These are phyloP conservation scores for Pythium utonaiense DNA, from an alignment of 352 stramenopile species.

Conservation along the genomic window DNA sequence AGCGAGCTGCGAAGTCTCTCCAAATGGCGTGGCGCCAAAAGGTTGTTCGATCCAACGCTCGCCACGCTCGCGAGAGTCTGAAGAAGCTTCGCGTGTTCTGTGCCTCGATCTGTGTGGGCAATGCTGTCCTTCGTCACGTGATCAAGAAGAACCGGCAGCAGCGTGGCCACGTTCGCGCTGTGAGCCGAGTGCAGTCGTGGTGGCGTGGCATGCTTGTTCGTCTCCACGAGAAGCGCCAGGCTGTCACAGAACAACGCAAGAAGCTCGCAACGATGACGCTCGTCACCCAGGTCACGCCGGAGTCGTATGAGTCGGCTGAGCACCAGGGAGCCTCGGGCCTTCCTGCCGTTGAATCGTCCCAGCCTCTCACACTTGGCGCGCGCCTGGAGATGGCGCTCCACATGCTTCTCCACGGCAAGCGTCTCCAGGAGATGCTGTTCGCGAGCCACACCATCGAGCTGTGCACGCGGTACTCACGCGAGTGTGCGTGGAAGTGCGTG, in stretches of 20 bases:
- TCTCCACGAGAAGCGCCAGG: constrained; percentile 34
- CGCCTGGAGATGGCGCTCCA: constrained; percentile 71
- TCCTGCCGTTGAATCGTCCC: neutral
- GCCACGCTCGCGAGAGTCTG: neutral
- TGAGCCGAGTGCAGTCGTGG: constrained; percentile 56
- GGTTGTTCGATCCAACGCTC: neutral
- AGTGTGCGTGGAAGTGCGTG: constrained; percentile 90
- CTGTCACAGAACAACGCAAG: constrained; percentile 48
- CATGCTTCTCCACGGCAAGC: constrained; percentile 69
- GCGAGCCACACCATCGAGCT: constrained; percentile 90
- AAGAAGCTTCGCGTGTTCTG: constrained; percentile 10
- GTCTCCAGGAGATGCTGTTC: constrained; percentile 92
- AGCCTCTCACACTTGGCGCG: constrained; percentile 52
- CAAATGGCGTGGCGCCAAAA: constrained; percentile 9
- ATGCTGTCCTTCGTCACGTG: constrained; percentile 9
- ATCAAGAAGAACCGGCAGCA: constrained; percentile 10
- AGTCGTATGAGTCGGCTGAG: neutral
- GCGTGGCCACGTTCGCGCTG: constrained; percentile 9
- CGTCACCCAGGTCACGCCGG: neutral
- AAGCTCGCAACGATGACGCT: constrained; percentile 56
- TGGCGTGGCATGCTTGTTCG: constrained; percentile 68
- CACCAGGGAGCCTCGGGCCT: neutral
- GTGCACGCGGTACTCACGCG: constrained; percentile 87
- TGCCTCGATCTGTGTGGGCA: constrained; percentile 6
- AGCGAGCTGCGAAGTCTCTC: neutral